phyloP scores from a whole-genome alignment of 2,329 filamentous ascomycete species.

The Aspergillus chevalieri region DNA sequence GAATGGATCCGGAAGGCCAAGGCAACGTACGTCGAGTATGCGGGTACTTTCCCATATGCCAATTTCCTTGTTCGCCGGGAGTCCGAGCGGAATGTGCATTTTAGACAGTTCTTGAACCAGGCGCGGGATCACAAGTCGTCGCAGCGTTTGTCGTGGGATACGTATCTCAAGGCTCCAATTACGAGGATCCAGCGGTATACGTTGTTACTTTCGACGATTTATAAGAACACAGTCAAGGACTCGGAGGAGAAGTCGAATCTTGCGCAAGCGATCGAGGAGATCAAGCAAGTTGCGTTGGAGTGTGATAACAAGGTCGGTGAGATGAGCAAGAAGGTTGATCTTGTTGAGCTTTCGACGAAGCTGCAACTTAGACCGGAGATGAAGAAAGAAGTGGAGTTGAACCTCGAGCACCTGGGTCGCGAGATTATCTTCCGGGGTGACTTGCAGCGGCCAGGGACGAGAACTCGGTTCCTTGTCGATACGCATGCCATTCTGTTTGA shows the following conservation, averaged over 20 bases:
- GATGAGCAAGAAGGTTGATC: slow-evolving; percentile 81
- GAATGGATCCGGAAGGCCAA: slow-evolving; percentile 97
- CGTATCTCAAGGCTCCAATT: slow-evolving; percentile 87
- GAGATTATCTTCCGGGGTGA: slow-evolving; percentile 86
- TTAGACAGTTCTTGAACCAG: slow-evolving; percentile 77
- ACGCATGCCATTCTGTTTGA: slow-evolving; percentile 92
- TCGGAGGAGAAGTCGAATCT: slow-evolving; percentile 87
- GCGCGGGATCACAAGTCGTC: slow-evolving; percentile 72
- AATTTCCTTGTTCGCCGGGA: slow-evolving; percentile 79
- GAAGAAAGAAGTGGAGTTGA: slow-evolving; percentile 72
- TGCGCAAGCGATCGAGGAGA: slow-evolving; percentile 78
- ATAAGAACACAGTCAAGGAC: slow-evolving; percentile 75
- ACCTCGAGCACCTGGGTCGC: slow-evolving; percentile 87
- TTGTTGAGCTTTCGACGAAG: slow-evolving; percentile 77
- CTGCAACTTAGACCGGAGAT: slow-evolving; percentile 81
- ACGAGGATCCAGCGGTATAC: slow-evolving; percentile 87
- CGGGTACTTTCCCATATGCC: slow-evolving; percentile 77
- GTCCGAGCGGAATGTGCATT: slow-evolving; percentile 74
- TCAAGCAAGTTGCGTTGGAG: slow-evolving; percentile 80
- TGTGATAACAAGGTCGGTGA: slow-evolving; percentile 91
- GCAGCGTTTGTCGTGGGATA: slow-evolving; percentile 84
- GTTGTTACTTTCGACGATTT: slow-evolving; percentile 72
- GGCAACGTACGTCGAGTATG: slow-evolving; percentile 84
- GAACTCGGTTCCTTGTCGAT: slow-evolving; percentile 88
- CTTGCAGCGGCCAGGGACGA: slow-evolving; percentile 78